A percentile compares a stretch with the other conserved stretches of the same genome.
These are phyloP conservation scores for Petunia axillaris DNA, from an alignment of 257 asterid species.

Conservation along the genomic window DNA sequence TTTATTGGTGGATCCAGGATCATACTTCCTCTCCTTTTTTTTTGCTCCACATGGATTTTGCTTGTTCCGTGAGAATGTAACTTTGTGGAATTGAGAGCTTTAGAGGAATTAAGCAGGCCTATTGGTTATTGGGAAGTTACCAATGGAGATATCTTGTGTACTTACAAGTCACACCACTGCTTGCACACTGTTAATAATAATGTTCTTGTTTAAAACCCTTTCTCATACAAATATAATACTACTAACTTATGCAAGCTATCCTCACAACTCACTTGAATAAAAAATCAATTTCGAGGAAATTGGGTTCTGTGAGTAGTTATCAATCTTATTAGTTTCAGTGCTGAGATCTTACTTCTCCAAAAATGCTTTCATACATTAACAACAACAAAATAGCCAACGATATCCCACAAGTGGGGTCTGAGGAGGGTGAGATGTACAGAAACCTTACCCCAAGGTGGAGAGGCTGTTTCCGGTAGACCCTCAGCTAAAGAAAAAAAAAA, in stretches of 20 bases:
- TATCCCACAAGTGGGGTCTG: no score
- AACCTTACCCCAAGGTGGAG: no score
- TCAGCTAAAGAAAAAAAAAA: no score
- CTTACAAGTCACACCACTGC: no score
- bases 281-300: neutral
- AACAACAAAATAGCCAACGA: no score
- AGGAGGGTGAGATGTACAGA: no score
- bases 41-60: neutral
- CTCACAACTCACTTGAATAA: neutral
- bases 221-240: neutral
- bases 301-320: neutral
- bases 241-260: neutral
- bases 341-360: neutral
- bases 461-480: no score
- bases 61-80: neutral
- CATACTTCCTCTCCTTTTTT: neutral
- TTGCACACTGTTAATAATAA: neutral
- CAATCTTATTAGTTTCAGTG: neutral
- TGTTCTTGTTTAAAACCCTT: neutral
- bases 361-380: neutral
- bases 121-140: no score
- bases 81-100: neutral
- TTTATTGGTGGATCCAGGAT: neutral
- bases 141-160: no score
- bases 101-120: neutral